Conservation (phyloP, 129 eudicot genomes). For the Smallanthus sonchifolius region DNA sequence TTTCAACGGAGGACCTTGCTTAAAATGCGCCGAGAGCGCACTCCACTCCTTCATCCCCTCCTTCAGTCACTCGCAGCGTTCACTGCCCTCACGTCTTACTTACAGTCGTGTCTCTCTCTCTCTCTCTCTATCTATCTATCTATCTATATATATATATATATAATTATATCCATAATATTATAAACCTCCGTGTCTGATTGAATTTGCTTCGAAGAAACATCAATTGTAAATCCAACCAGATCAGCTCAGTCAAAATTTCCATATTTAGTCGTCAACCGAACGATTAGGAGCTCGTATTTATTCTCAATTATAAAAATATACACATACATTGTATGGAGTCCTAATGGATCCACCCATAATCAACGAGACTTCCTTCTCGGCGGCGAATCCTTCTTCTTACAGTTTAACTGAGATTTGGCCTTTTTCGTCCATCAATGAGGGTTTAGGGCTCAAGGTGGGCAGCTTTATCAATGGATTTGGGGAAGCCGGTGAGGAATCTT, state of each 20-base stretch:
- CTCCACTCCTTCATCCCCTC: constrained; percentile 23
- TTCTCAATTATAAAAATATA: neutral
- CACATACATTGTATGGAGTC: neutral
- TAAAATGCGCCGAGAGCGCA: constrained; percentile 30
- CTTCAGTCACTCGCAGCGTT: constrained; percentile 19
- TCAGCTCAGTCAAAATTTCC: constrained; percentile 26
- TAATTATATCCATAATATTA: neutral
- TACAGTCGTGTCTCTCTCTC: neutral
- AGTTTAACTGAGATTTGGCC: constrained; percentile 83
- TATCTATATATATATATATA: neutral
- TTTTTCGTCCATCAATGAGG: constrained; percentile 34
- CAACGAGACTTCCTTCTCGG: constrained; percentile 61
- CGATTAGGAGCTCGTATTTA: constrained; percentile 16
- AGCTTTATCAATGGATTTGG: constrained; percentile 37
- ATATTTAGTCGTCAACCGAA: constrained; percentile 20
- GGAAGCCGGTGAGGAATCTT: constrained; percentile 57
- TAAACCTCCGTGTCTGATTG: neutral
- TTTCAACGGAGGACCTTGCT: neutral
- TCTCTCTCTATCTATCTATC: neutral
- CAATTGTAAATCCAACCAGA: constrained; percentile 9
- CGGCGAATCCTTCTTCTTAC: constrained; percentile 78
- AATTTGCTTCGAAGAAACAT: constrained; percentile 10
- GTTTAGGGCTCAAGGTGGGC: constrained; percentile 52
- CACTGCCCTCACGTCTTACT: constrained; percentile 9
- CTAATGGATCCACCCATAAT: constrained; percentile 83